Percentiles rank a stretch among this genome's conserved stretches.
These are phyloP conservation scores for Thelonectria blattea DNA, from an alignment of 2,329 filamentous ascomycete genomes.

Conservation along the genomic window DNA sequence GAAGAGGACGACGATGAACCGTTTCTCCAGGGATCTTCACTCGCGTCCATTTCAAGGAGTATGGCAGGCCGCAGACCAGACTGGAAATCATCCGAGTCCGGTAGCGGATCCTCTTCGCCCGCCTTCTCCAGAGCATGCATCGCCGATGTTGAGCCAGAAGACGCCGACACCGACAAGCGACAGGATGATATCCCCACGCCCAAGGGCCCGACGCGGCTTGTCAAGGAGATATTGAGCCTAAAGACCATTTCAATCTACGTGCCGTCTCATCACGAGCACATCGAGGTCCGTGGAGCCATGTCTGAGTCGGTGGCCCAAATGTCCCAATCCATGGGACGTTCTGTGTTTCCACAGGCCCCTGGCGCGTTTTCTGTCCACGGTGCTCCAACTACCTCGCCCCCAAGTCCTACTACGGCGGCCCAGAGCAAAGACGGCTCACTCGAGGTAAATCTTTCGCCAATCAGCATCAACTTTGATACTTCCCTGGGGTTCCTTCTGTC, in stretches of 20 bases:
- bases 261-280: conserved; percentile 56
- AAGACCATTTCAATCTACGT: conserved; percentile 60
- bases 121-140: conserved; percentile 38
- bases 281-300: conserved; percentile 43
- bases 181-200: conserved; percentile 56
- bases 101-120: conserved; percentile 39
- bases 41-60: conserved; percentile 11
- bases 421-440: conserved; percentile 40
- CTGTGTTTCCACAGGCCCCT: conserved; percentile 59
- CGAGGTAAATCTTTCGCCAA: conserved; percentile 59
- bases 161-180: conserved; percentile 19
- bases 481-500: conserved; percentile 62
- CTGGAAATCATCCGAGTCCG: conserved; percentile 20
- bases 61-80: conserved; percentile 17
- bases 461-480: conserved; percentile 61
- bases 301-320: conserved; percentile 39
- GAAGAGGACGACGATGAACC: conserved; percentile 45
- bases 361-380: conserved; percentile 64
- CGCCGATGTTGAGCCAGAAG: conserved; percentile 24
- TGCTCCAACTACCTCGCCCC: conserved; percentile 16
- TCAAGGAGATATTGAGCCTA: conserved; percentile 61
- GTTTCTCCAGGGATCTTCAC: conserved; percentile 15
- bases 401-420: conserved; percentile 5
- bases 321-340: conserved; percentile 44
- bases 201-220: conserved; percentile 58